Conservation (phyloP, 2,329 filamentous ascomycete species). For the Talaromyces sp. region DNA sequence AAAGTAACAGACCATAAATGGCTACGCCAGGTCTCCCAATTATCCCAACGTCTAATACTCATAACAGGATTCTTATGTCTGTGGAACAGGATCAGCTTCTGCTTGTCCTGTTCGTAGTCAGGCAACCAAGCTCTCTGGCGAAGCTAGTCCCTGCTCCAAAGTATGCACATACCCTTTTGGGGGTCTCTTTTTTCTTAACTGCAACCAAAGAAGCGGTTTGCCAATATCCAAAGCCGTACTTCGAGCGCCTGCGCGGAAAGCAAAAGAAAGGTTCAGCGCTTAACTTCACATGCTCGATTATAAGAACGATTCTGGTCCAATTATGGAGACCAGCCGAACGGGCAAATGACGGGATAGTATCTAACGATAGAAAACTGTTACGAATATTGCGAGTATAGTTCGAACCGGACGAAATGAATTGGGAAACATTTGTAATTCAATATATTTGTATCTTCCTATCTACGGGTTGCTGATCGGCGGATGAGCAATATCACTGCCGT, state of each 20-base stretch:
- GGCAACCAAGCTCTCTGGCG: constrained; percentile 6
- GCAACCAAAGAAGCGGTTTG: neutral
- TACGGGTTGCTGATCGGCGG: no score
- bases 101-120: constrained; percentile 5
- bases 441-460: neutral
- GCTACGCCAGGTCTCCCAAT: constrained; percentile 12
- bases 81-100: neutral
- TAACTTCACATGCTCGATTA: no score
- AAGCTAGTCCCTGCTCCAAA: constrained; percentile 12
- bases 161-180: constrained; percentile 15
- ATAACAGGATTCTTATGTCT: constrained; percentile 13
- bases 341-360: no score
- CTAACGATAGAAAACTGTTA: neutral
- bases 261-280: neutral
- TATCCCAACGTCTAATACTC: constrained; percentile 12
- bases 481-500: neutral
- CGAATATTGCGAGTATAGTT: neutral
- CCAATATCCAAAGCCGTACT: neutral
- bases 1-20: constrained; percentile 9
- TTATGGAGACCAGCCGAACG: no score
- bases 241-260: neutral
- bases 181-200: constrained; percentile 14
- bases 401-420: neutral
- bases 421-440: neutral
- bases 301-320: no score